Evolutionary conservation across 345 rosid genomes (phyloP), one percentile per base, ranked within the genome.

Genomic region (Hypericum androsaemum): DNA sequence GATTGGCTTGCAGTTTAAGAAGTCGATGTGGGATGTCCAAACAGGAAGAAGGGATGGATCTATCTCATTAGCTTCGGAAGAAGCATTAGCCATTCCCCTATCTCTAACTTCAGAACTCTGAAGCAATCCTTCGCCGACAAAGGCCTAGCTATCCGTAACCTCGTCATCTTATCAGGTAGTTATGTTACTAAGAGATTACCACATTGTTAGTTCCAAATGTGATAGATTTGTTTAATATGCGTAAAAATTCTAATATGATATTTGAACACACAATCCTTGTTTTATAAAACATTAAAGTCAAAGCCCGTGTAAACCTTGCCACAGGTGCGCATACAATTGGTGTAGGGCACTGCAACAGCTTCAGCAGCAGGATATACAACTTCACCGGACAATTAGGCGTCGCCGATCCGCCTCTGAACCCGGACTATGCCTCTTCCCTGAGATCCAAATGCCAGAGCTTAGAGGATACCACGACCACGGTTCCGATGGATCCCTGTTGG

Each of bases 11-110:
- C 35, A 37, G 28, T 44, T 43, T 14, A 15, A 60, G 60, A 83
- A 89, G 98, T 95, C 38, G 98, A 95, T 55, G 96, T 90, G 98
- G 96, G 72, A 43, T n/a, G 98, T 87, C 41, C 96, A 96, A 1
- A 82, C 98, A 0, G 96, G 89, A 0, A 38, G 96, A 57, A 69
- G 92, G 71, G 95, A 90, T 8, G 95, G 96, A 12, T 41, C 64
- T 46, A 61, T 84, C 57, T 90, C 98, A 0, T 79, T 58, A 13
- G 50, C 64, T 6, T 43, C 92, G n/a, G n/a, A n/a, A 0, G 92
- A 87, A 59, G 89, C 96, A 10, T 11, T 38, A 77, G 84, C 41
- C 96, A 96, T 6, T 17, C 83, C 49, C 95, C 95, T 0, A 50
- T 67, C 0, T 56, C 73, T 74, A 90, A 84, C 58, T 67, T 90